Evolutionary conservation across 768 basidiomycete genomes (phyloP).

Genomic region (Boletus huronensis): DNA sequence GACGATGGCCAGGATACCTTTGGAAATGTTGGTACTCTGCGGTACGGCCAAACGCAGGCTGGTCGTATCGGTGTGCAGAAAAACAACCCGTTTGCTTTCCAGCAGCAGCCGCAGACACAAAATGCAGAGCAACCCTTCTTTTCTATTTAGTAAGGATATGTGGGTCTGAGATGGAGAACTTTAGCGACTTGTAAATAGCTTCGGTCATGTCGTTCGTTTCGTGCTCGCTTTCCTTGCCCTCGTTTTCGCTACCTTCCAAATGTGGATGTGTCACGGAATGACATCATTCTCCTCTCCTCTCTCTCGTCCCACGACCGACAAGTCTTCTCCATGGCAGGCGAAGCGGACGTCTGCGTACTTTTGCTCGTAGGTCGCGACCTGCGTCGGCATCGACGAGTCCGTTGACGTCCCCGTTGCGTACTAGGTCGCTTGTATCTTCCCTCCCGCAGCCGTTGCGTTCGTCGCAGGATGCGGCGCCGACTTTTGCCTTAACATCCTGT

Average conservation of each 20-base stretch:
- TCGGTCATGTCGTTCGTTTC: constrained; percentile 10
- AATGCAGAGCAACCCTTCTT: constrained; percentile 75
- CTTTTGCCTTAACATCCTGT: constrained; percentile 72
- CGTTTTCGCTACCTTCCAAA: constrained; percentile 12
- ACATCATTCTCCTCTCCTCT: constrained; percentile 18
- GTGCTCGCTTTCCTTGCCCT: constrained; percentile 10
- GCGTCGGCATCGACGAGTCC: fast-evolving
- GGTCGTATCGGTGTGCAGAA: constrained; percentile 46
- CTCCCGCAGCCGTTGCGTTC: constrained; percentile 72
- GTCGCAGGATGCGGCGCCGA: constrained; percentile 80
- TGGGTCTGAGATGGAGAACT: background rate
- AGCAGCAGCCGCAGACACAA: constrained; percentile 50
- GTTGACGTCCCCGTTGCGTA: background rate
- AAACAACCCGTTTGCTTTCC: constrained; percentile 62
- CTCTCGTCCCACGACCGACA: background rate
- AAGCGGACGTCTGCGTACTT: constrained; percentile 5
- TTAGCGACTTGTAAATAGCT: constrained; percentile 12
- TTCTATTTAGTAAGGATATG: constrained; percentile 48
- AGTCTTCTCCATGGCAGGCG: constrained; percentile 15
- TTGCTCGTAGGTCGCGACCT: constrained; percentile 1
- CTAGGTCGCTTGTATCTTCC: constrained; percentile 73
- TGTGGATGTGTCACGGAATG: constrained; percentile 16
- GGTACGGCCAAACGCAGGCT: constrained; percentile 63
- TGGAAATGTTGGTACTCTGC: constrained; percentile 78
- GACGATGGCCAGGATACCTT: constrained; percentile 96